These are phyloP conservation scores for Pseudogymnoascus sp. DNA, from an alignment of 2,329 filamentous ascomycete genomes.

Conservation along the genomic window DNA sequence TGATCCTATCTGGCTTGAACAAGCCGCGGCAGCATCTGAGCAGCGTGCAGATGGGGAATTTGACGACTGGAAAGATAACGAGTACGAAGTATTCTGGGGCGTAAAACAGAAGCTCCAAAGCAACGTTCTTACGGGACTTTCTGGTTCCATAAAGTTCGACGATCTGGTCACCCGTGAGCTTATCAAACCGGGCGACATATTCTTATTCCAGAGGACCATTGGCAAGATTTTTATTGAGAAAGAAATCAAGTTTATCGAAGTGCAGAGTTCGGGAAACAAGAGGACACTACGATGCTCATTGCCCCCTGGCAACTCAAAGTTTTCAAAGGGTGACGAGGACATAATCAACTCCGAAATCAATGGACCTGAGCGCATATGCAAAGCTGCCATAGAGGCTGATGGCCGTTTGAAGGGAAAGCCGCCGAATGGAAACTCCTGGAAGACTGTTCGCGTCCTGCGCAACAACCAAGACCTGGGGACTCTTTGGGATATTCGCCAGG, in stretches of 20 bases:
- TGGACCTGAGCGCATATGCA: slow-evolving; percentile 8
- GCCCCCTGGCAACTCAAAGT: not conserved
- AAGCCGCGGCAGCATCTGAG: slow-evolving; percentile 46
- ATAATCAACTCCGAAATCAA: slow-evolving; percentile 5
- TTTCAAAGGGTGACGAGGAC: slow-evolving; percentile 6
- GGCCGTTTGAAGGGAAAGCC: not conserved
- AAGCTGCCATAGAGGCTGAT: not conserved
- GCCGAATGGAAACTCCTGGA: slow-evolving; percentile 13
- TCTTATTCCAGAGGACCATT: slow-evolving; percentile 2
- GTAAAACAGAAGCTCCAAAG: slow-evolving; percentile 9
- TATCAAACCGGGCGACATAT: slow-evolving; percentile 10
- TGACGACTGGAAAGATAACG: slow-evolving; percentile 47
- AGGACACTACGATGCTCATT: not conserved
- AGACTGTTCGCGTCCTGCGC: slow-evolving; percentile 1
- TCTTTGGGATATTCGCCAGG: slow-evolving; percentile 15
- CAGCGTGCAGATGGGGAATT: slow-evolving; percentile 47
- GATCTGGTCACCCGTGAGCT: not conserved
- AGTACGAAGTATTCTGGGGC: slow-evolving; percentile 37
- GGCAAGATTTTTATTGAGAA: slow-evolving; percentile 2
- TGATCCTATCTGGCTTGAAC: slow-evolving; percentile 48
- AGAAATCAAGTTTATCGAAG: slow-evolving; percentile 7
- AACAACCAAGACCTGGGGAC: slow-evolving; percentile 11
- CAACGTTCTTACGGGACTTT: slow-evolving; percentile 1
- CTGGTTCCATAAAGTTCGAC: not conserved
- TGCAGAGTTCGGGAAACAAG: not conserved